These are phyloP conservation scores for Dendrobium nobile DNA, from an alignment of 106 monocot species.

Conservation along the genomic window DNA sequence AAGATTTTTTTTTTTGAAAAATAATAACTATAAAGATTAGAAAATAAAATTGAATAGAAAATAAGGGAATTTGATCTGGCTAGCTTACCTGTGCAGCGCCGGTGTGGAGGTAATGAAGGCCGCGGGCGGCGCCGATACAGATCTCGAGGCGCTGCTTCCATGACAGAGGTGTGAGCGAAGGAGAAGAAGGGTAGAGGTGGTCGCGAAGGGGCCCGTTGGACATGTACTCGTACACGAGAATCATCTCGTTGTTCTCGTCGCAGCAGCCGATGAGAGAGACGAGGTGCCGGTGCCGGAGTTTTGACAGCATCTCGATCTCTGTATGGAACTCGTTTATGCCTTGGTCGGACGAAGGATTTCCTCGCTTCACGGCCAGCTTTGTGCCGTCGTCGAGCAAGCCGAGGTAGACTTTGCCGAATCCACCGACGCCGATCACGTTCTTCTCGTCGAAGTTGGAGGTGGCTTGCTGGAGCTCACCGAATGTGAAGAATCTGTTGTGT, in stretches of 20 bases:
- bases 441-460: slow-evolving; percentile 55
- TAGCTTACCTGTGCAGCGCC: slow-evolving; percentile 31
- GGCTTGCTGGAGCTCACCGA: slow-evolving; percentile 43
- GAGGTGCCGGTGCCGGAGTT: slow-evolving; percentile 63
- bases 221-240: slow-evolving; percentile 71
- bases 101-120: slow-evolving; percentile 65
- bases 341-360: slow-evolving; percentile 55
- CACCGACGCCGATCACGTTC: slow-evolving; percentile 50
- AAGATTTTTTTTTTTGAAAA: not conserved
- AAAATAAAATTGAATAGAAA: not conserved
- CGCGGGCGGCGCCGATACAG: slow-evolving; percentile 58
- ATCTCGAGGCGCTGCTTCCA: slow-evolving; percentile 56
- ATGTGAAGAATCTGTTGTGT: slow-evolving; percentile 10
- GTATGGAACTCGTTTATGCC: slow-evolving; percentile 72
- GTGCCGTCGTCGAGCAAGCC: slow-evolving; percentile 37
- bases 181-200: slow-evolving; percentile 33
- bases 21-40: too few relatives aligned
- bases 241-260: slow-evolving; percentile 66
- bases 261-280: slow-evolving; percentile 71
- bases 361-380: slow-evolving; percentile 57
- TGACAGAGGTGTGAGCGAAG: slow-evolving; percentile 15
- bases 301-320: slow-evolving; percentile 67
- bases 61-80: not conserved
- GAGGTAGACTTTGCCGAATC: slow-evolving; percentile 59
- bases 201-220: slow-evolving; percentile 45